A percentile compares a stretch with the other conserved stretches of the same genome.
phyloP scores from a whole-genome alignment of 345 rosid species.

The Syzygium aromaticum region DNA sequence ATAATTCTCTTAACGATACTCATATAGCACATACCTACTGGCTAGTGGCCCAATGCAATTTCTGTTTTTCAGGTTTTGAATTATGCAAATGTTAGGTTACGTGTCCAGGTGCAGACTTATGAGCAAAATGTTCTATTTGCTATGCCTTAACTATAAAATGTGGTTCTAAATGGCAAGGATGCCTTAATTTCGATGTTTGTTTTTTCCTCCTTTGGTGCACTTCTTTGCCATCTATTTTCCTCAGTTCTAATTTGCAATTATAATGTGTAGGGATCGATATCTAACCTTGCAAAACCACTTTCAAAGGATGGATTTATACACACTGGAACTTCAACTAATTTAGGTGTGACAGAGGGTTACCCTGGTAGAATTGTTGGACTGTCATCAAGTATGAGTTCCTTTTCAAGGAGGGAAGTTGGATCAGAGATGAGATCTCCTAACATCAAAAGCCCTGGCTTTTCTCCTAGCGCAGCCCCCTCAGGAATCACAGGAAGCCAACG shows the following conservation, averaged over 20 bases:
- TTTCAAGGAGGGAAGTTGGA: slow-evolving; percentile 35
- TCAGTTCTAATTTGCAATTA: neutral
- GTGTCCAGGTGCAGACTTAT: neutral
- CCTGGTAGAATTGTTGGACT: slow-evolving; percentile 30
- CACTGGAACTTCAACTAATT: slow-evolving; percentile 15
- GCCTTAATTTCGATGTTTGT: neutral
- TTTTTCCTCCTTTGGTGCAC: neutral
- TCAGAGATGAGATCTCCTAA: slow-evolving; percentile 27
- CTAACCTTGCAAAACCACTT: slow-evolving; percentile 29
- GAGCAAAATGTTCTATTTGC: neutral
- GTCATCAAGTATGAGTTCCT: slow-evolving; percentile 25
- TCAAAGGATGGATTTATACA: slow-evolving; percentile 20
- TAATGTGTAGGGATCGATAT: slow-evolving; percentile 52
- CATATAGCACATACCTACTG: neutral
- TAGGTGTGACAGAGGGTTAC: slow-evolving; percentile 37
- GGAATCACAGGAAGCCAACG: slow-evolving; percentile 38
- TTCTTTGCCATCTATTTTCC: neutral
- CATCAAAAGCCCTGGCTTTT: slow-evolving; percentile 32
- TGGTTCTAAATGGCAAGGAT: neutral
- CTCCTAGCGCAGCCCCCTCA: slow-evolving; percentile 27
- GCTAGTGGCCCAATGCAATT: neutral
- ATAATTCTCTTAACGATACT: neutral
- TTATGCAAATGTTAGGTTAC: neutral
- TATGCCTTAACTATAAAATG: neutral
- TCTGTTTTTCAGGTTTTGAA: neutral